Base-by-base conservation (phyloP, 2,329 filamentous ascomycete species). In the Lizonia empirigonia region DNA sequence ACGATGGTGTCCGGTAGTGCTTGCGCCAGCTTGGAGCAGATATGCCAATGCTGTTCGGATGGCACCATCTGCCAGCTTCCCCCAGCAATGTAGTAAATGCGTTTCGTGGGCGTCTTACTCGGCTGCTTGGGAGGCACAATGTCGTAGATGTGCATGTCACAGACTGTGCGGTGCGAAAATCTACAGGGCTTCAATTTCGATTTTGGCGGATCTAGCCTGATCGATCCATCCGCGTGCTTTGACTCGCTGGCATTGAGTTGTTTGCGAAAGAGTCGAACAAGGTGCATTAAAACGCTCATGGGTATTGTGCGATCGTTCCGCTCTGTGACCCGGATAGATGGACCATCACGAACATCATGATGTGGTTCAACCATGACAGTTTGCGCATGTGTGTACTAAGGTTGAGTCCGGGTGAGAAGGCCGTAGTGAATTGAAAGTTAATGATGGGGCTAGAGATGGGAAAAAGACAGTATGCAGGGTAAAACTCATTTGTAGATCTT, bases 51-150 rank as follows among this genome's bases (percentile, higher is more conserved):
- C 38, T 81, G 73, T 0, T 67, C 57, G 3, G 74, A 76, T 0
- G 83, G 77, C 0, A 79, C 79, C 56, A 72, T 72, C 52, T 81
- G 80, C 78, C 82, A 85, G 3, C 80, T 80, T 6, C 82, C 82
- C 1, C 82, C 83, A 0, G 75, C 74, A 55, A 83, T 83, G 52
- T 84, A 85, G 53, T 81, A 78, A 19, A 85, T 68, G 4, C 72
- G 65, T 53, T 70, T 74, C 18, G 48, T 63, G 10, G 50, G 48
- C 20, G 48, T 44, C 34, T 55, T 55, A 5, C 41, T 33, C 0
- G 44, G 9, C 13, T 50, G 38, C 1, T 53, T 57, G 2, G 63
- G 64, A 4, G 70, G 56, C 8, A 59, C 36, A 5, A 80, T 53
- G 40, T 80, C 77, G 65, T 81, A 82, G 16, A 80, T 67, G 56